A percentile compares a stretch with the other conserved stretches of the same genome.
These are phyloP conservation scores for Hanseniaspora hatyaiensis DNA, from an alignment of 805 yeast species.

Conservation along the genomic window DNA sequence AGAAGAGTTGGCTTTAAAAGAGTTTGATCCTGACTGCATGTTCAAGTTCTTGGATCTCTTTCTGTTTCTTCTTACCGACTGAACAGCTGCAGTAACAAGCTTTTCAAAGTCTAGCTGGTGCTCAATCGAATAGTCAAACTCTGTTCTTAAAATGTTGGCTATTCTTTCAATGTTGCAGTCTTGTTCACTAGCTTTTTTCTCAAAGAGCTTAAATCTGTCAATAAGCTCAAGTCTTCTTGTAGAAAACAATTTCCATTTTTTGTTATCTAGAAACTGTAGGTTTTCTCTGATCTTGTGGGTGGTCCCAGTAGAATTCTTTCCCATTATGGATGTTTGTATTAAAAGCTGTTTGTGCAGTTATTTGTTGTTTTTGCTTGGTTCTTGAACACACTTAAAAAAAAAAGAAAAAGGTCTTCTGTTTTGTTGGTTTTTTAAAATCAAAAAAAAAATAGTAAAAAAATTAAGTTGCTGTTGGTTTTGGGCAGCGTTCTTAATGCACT, in stretches of 20 bases:
- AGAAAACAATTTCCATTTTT: slow-evolving; percentile 81
- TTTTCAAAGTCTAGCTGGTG: slow-evolving; percentile 69
- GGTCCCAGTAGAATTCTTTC: slow-evolving; percentile 28
- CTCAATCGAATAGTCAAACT: slow-evolving; percentile 56
- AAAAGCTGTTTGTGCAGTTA: too few species aligned
- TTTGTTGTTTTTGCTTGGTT: too few species aligned
- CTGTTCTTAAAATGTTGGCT: slow-evolving; percentile 63
- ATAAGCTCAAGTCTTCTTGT: slow-evolving; percentile 81
- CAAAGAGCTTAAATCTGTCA: slow-evolving; percentile 50
- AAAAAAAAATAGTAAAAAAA: too few species aligned
- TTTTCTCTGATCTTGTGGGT: slow-evolving; percentile 36
- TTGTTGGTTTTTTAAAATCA: too few species aligned
- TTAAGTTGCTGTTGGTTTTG: too few species aligned
- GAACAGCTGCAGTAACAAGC: slow-evolving; percentile 85
- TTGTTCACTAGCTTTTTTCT: slow-evolving; percentile 83
- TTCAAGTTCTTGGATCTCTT: slow-evolving; percentile 38
- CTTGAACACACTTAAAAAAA: too few species aligned
- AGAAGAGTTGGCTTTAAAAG: neutral
- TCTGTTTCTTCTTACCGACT: slow-evolving; percentile 79
- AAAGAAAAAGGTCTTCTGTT: too few species aligned
- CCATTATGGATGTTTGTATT: too few species aligned
- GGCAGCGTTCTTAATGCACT: too few species aligned
- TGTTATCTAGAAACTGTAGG: slow-evolving; percentile 68
- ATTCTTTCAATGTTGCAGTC: slow-evolving; percentile 69
- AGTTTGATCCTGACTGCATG: neutral